A percentile compares a stretch with the other conserved stretches of the same genome.
These are phyloP conservation scores for Hymenoscyphus linearis DNA, from an alignment of 2,329 filamentous ascomycete genomes.

Conservation along the genomic window DNA sequence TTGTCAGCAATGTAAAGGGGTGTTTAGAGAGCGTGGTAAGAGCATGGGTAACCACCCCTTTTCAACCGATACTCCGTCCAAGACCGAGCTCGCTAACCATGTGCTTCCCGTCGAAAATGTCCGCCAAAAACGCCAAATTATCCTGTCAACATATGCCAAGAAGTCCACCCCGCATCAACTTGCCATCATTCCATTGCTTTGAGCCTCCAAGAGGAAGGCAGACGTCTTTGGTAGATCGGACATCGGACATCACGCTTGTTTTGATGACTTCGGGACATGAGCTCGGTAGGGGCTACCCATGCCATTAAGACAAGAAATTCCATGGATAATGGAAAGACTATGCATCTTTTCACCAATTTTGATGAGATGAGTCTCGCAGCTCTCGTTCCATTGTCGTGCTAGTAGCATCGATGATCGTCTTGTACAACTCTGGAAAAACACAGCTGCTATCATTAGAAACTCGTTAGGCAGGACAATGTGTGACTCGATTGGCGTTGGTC, in stretches of 20 bases:
- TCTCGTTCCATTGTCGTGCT: neutral
- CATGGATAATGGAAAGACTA: neutral
- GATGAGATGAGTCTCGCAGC: neutral
- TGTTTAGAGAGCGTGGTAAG: neutral
- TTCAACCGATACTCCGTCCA: neutral
- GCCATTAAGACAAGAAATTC: neutral
- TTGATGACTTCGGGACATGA: neutral
- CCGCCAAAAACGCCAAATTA: neutral
- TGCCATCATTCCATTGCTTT: neutral
- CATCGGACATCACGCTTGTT: neutral
- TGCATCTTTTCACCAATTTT: neutral
- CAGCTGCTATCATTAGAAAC: neutral
- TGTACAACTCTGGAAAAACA: neutral
- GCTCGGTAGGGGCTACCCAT: neutral
- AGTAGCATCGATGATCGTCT: neutral
- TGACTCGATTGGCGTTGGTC: neutral
- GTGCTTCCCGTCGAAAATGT: neutral
- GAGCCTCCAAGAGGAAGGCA: neutral
- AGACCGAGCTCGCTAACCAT: neutral
- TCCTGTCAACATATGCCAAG: neutral
- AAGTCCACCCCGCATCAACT: neutral
- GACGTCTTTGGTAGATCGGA: neutral
- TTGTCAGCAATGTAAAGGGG: conserved; percentile 1
- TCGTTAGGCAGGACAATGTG: neutral
- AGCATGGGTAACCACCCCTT: neutral